phyloP scores from a whole-genome alignment of 345 rosid genomes.

The Trapa bicornis region DNA sequence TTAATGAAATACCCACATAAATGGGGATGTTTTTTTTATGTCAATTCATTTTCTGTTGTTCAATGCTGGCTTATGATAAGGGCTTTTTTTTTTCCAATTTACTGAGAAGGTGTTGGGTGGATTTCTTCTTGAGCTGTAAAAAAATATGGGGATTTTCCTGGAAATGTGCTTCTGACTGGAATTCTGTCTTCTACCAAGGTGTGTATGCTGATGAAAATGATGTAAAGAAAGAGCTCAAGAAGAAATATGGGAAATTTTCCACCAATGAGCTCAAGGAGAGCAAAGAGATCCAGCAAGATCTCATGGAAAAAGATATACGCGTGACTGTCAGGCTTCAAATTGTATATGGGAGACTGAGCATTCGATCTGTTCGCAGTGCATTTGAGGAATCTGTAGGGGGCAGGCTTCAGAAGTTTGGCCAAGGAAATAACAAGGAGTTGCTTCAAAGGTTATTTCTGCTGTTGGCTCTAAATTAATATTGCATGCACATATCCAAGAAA shows the following conservation, averaged over 20 bases:
- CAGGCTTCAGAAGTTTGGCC: conserved; percentile 63
- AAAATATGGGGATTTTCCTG: not conserved
- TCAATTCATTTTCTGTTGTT: not conserved
- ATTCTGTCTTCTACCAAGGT: conserved; percentile 25
- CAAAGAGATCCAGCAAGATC: conserved; percentile 39
- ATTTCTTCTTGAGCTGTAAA: not conserved
- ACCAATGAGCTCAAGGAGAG: conserved; percentile 43
- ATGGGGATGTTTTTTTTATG: not conserved
- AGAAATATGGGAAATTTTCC: conserved; percentile 48
- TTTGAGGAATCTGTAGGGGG: conserved; percentile 78
- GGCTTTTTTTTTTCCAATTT: not conserved
- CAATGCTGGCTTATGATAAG: not conserved
- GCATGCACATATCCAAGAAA: not conserved
- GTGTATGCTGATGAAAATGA: conserved; percentile 60
- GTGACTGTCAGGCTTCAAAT: conserved; percentile 75
- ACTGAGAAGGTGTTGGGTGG: not conserved
- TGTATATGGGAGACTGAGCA: conserved; percentile 57
- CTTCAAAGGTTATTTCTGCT: conserved; percentile 45
- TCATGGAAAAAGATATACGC: conserved; percentile 53
- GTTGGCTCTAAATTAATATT: not conserved
- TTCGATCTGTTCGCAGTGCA: conserved; percentile 62
- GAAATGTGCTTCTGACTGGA: not conserved
- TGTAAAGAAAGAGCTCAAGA: conserved; percentile 38
- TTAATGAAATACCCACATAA: not conserved
- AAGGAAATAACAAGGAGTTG: conserved; percentile 45